Evolutionary conservation across 768 basidiomycete species (phyloP).

Genomic region (Boletus pseudo-olivaceus): DNA sequence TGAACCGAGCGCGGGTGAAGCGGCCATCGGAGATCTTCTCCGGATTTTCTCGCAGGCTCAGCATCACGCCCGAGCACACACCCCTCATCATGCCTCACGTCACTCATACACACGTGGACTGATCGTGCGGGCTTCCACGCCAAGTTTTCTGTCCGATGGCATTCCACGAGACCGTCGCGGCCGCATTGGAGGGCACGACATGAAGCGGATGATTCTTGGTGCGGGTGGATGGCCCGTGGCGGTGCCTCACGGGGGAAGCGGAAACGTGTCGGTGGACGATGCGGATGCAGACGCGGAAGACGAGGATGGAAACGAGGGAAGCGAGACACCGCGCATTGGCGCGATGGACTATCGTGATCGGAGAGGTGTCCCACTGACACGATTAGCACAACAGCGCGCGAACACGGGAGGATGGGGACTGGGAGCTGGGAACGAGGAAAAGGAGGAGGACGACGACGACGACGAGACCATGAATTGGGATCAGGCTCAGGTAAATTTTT

Average conservation of each 20-base stretch:
- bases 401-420: constrained; percentile 76
- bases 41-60: constrained; percentile 56
- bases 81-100: constrained; percentile 28
- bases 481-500: constrained; percentile 55
- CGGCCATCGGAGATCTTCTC: constrained; percentile 64
- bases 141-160: constrained; percentile 70
- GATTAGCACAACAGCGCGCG: constrained; percentile 37
- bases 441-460: constrained; percentile 63
- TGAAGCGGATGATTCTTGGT: constrained; percentile 28
- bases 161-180: constrained; percentile 77
- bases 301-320: constrained; percentile 45
- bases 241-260: constrained; percentile 6
- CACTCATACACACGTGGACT: constrained; percentile 27
- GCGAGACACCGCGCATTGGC: constrained; percentile 52
- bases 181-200: constrained; percentile 51
- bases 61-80: constrained; percentile 30
- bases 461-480: constrained; percentile 66
- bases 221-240: constrained; percentile 24
- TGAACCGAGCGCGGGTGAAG: constrained; percentile 60
- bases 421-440: constrained; percentile 57
- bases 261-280: constrained; percentile 16
- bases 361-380: constrained; percentile 19
- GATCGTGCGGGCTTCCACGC: constrained; percentile 35
- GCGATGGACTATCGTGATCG: constrained; percentile 37
- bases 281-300: constrained; percentile 32